These are phyloP conservation scores for Lipomyces oligophaga DNA, from an alignment of 805 yeast species.

Conservation along the genomic window DNA sequence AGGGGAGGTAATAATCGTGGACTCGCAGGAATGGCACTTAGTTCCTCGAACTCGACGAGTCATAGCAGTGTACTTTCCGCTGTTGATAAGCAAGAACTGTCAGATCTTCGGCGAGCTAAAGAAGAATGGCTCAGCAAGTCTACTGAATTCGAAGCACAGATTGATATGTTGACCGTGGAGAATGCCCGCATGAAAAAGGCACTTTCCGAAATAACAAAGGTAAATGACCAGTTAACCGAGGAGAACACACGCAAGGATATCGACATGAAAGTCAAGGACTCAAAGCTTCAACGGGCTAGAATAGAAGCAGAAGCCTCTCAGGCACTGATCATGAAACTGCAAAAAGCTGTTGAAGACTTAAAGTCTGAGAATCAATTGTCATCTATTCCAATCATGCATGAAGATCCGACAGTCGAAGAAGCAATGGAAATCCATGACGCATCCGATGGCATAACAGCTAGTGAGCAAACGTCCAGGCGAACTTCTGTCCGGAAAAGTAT, in stretches of 20 bases:
- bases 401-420: conserved; percentile 39
- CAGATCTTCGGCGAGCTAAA: conserved; percentile 52
- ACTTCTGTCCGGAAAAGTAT: not conserved
- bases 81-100: conserved; percentile 47
- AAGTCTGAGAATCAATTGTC: too few species aligned
- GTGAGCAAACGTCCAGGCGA: not conserved
- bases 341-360: conserved; percentile 46
- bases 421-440: conserved; percentile 2
- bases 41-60: conserved; percentile 10
- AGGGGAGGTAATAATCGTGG: conserved; percentile 13
- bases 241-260: conserved; percentile 51
- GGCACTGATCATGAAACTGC: conserved; percentile 41
- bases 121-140: conserved; percentile 44
- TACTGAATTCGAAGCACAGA: conserved; percentile 34
- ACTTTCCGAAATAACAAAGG: conserved; percentile 37
- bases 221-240: conserved; percentile 41
- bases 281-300: conserved; percentile 57
- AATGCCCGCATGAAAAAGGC: conserved; percentile 38
- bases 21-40: conserved; percentile 26
- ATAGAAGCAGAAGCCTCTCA: conserved; percentile 61
- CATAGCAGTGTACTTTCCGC: conserved; percentile 15
- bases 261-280: conserved; percentile 61
- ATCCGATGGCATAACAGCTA: not conserved
- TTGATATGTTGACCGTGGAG: conserved; percentile 35
- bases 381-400: too few species aligned